Evolutionary conservation across 371 early-diverging fungal species (phyloP), one percentile per base, ranked within the genome.

Genomic region (Vairimorpha apis): DNA sequence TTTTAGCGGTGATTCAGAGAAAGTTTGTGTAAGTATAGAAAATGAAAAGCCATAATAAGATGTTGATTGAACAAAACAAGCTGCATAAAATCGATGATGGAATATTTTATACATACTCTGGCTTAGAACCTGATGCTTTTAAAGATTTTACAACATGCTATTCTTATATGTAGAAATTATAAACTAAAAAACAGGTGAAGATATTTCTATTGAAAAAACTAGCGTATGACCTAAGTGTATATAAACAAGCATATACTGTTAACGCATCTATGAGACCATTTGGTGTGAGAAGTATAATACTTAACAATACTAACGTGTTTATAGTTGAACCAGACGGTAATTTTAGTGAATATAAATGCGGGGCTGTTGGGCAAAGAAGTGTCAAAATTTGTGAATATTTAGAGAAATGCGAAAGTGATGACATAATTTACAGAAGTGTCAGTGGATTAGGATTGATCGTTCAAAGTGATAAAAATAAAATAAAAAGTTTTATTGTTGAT

Each of bases 321-420:
- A 91, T 94, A 85, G 93, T 98, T 21, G 98, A 97, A 76, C 97
- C 99, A 14, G 93, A 96, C 55, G 99, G 99, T 64, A 95, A 95
- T 76, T 95, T 92, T 83, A 89, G 93, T 64, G 92, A 92, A 75
- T 97, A 97, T 93, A 92, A 91, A 86, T 88, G 86, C 79, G 82
- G 79, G 18, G 76, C 79, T 53, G 74, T 85, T n/a, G 80, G 82
- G 12, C 72, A 70, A 35, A 82, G 78, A 38, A 56, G 66, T 69
- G 67, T 65, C 13, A 65, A 51, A 29, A 60, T 65, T 3, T 73
- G 56, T 21, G 72, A 75, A 0, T 55, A 63, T 53, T 16, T 75
- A 2, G 68, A 67, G 32, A 66, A 63, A 62, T 23, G 63, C 30
- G 55, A 64, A 33, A 37, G 45, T 13, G 67, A 65, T 16, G 65